Conservation (phyloP, 1,284 basidiomycete genomes). For the Phellinidium pouzarii region DNA sequence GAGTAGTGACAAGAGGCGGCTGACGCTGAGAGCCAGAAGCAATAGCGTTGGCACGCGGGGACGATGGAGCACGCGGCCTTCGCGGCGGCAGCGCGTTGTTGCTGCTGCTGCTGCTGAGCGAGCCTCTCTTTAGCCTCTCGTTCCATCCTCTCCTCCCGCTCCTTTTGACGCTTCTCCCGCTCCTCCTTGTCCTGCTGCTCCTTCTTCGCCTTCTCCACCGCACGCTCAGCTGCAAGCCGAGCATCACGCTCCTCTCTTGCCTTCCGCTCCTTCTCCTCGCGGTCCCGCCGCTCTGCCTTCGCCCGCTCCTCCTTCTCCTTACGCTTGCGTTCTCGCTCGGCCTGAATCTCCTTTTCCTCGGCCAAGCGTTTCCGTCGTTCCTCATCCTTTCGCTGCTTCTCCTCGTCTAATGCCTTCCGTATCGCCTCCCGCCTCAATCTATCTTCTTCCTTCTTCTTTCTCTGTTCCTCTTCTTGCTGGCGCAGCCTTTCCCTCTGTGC, state of each 20-base stretch:
- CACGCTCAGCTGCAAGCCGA: slow-evolving; percentile 47
- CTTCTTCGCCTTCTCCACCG: slow-evolving; percentile 33
- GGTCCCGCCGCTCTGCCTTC: slow-evolving; percentile 58
- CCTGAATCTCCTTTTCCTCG: slow-evolving; percentile 58
- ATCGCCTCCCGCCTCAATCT: slow-evolving; percentile 64
- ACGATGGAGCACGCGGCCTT: slow-evolving; percentile 40
- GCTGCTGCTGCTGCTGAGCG: slow-evolving; percentile 34
- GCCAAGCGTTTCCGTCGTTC: slow-evolving; percentile 67
- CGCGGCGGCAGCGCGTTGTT: slow-evolving; percentile 28
- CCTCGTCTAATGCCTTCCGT: slow-evolving; percentile 74
- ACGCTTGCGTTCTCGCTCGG: slow-evolving; percentile 57
- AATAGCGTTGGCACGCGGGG: slow-evolving; percentile 38
- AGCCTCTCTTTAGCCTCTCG: slow-evolving; percentile 38
- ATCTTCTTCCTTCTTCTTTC: slow-evolving; percentile 69
- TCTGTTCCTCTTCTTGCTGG: slow-evolving; percentile 56
- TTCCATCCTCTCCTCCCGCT: slow-evolving; percentile 50
- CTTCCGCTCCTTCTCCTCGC: slow-evolving; percentile 56
- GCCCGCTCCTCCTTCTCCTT: slow-evolving; percentile 60
- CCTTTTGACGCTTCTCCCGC: slow-evolving; percentile 50
- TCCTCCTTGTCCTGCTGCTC: slow-evolving; percentile 59
- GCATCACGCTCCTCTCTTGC: slow-evolving; percentile 51
- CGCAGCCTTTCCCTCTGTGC: slow-evolving; percentile 60
- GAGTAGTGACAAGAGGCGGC: slow-evolving; percentile 36
- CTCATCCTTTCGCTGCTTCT: slow-evolving; percentile 70
- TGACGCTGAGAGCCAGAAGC: slow-evolving; percentile 44